phyloP scores from a whole-genome alignment of 768 basidiomycete species.

The Hygrophoropsis aurantiaca region DNA sequence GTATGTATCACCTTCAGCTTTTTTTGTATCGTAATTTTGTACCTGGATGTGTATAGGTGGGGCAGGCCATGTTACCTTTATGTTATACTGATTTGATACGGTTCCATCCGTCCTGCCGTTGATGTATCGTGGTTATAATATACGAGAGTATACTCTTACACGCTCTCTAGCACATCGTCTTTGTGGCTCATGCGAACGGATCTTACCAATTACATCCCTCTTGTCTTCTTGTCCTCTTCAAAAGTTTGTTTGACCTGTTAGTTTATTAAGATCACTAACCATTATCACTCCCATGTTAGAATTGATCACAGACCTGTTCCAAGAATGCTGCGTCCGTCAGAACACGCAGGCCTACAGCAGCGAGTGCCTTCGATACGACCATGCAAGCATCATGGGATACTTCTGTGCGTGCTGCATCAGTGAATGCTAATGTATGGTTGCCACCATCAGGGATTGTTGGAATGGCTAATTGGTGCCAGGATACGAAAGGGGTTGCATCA shows the following conservation, averaged over 20 bases:
- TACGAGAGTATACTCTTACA: too few species aligned
- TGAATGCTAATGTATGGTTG: conserved; percentile 74
- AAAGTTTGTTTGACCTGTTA: conserved; percentile 53
- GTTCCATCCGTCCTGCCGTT: too few species aligned
- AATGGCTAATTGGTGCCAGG: too few species aligned
- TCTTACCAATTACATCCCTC: too few species aligned
- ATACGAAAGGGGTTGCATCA: too few species aligned
- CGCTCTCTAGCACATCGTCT: too few species aligned
- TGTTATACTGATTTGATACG: too few species aligned
- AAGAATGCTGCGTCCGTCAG: conserved; percentile 67
- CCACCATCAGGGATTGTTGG: conserved; percentile 72
- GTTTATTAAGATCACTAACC: background rate
- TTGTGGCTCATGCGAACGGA: too few species aligned
- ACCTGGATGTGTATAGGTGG: background rate
- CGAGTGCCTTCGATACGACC: conserved; percentile 68
- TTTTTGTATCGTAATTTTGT: background rate
- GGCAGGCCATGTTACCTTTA: background rate
- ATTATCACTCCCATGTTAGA: background rate
- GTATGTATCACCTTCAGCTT: too few species aligned
- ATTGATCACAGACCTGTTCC: conserved; percentile 41
- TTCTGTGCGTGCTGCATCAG: conserved; percentile 57
- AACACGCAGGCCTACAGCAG: conserved; percentile 66
- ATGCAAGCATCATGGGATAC: conserved; percentile 67
- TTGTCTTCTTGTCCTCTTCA: conserved; percentile 40
- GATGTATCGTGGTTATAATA: too few species aligned